Base-by-base conservation (phyloP, 441 rosid genomes). In the Gossypium aridum region DNA sequence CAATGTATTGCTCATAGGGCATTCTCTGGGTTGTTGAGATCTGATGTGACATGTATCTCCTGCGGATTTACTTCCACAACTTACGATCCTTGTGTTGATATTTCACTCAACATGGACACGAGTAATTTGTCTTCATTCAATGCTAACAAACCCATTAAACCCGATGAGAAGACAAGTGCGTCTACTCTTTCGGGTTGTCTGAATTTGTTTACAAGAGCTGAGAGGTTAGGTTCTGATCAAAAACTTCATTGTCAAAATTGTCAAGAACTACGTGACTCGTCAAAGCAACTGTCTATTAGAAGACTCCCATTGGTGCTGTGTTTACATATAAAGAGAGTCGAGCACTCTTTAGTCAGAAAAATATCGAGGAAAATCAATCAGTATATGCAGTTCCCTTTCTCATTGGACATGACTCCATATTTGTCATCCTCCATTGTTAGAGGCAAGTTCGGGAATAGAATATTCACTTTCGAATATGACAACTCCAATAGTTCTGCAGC, bases 41-140 rank as follows among this genome's bases (percentile, higher is more conserved):
- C 66, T 14, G 66, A 62, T 62, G 66, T 62, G 20, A 62, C 43
- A 56, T 91, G 97, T 77, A 80, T 85, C 85, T 83, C 91, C 1
- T 93, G 98, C 51, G 98, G 98, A 71, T 89, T 80, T 76, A 91
- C 92, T 39, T 93, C 98, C 64, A 90, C 96, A 13, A 93, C 94
- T 25, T 88, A 85, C 39, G 98, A 93, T 66, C 98, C 97, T 54
- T 93, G 89, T 77, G 76, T 93, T 68, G 98, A 89, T 85, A 90
- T 93, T 75, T 93, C 98, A 9, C 92, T 93, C 66, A 82, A 89
- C 84, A 72, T 93, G 90, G 90, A 87, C 63, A 76, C 81, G 1
- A 77, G 74, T 57, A 83, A 43, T 70, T 76, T 64, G 62, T 79
- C 84, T 39, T 62, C 85, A 0, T 56, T 79, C 8, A 81, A 80